A percentile compares a stretch with the other conserved stretches of the same genome.
Conservation (phyloP, 495 filamentous ascomycete genomes). For the Parachaetomium inaequale region DNA sequence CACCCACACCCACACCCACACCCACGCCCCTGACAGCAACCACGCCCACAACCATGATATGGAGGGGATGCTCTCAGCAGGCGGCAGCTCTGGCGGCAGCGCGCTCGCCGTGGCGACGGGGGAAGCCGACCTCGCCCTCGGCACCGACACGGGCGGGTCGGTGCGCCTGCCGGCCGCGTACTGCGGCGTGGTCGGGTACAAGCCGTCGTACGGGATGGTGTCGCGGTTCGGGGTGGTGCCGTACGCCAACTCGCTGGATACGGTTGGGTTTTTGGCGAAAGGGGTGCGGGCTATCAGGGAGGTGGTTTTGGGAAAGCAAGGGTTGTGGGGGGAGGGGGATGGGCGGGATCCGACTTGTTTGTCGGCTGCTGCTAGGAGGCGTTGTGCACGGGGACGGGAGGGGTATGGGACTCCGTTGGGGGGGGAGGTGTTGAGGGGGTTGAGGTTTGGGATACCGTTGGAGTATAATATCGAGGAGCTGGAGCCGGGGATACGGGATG, state of each 20-base stretch:
- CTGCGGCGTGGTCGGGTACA: conserved; percentile 82
- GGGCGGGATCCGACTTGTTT: conserved; percentile 74
- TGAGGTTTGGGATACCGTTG: conserved; percentile 67
- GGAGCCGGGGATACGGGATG: conserved; percentile 55
- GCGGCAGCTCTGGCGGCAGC: conserved; percentile 92
- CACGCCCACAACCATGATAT: not conserved
- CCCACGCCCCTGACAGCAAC: not conserved
- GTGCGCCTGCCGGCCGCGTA: conserved; percentile 91
- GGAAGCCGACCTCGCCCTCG: conserved; percentile 73
- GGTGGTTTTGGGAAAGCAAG: conserved; percentile 49
- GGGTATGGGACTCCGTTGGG: conserved; percentile 31
- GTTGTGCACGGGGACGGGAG: conserved; percentile 47
- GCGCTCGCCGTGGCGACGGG: conserved; percentile 75
- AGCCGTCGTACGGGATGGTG: conserved; percentile 67
- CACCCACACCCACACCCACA: no score
- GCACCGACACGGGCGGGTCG: conserved; percentile 93
- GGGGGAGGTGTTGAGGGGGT: conserved; percentile 33
- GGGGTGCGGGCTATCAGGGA: conserved; percentile 46
- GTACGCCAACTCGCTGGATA: conserved; percentile 94
- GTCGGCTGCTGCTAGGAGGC: conserved; percentile 48
- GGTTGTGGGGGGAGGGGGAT: conserved; percentile 56
- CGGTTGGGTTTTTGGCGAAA: conserved; percentile 73
- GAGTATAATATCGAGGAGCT: conserved; percentile 90
- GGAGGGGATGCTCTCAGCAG: conserved; percentile 52
- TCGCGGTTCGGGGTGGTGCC: conserved; percentile 89